These are phyloP conservation scores for Cylindrodendrum hubeiense DNA, from an alignment of 2,329 filamentous ascomycete species.

Conservation along the genomic window DNA sequence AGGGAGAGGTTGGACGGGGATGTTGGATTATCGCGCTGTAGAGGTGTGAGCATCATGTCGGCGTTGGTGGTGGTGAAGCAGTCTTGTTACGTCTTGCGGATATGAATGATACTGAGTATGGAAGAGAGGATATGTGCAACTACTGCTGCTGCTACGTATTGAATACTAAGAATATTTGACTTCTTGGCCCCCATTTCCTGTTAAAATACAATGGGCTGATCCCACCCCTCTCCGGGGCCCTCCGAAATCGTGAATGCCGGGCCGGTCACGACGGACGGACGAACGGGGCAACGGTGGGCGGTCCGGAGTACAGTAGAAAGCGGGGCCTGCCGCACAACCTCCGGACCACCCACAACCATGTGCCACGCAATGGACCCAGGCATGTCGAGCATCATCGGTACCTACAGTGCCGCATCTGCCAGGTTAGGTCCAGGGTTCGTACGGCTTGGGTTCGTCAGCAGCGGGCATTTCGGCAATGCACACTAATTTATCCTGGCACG, in stretches of 20 bases:
- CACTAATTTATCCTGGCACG: conserved; percentile 13
- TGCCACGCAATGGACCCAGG: neutral
- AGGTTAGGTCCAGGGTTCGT: conserved; percentile 1
- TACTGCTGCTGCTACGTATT: neutral
- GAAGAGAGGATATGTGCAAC: neutral
- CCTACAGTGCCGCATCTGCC: neutral
- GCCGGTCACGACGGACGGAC: conserved; percentile 13
- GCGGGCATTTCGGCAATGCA: conserved; percentile 19
- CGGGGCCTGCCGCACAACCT: conserved; percentile 14
- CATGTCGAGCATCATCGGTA: neutral
- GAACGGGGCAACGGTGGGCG: conserved; percentile 7
- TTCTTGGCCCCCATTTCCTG: neutral
- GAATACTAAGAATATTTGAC: neutral
- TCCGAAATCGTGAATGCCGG: conserved; percentile 15
- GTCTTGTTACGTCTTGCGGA: neutral
- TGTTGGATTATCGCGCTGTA: neutral
- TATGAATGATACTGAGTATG: neutral
- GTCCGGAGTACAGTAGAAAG: conserved; percentile 7
- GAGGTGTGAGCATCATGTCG: neutral
- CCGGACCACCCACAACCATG: conserved; percentile 12
- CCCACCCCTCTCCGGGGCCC: neutral
- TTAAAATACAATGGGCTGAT: conserved; percentile 1
- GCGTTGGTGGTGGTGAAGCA: neutral
- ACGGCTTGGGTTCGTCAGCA: neutral
- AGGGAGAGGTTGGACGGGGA: neutral